phyloP scores from a whole-genome alignment of 371 early-diverging fungal species.

The Phascolomyces articulosus region DNA sequence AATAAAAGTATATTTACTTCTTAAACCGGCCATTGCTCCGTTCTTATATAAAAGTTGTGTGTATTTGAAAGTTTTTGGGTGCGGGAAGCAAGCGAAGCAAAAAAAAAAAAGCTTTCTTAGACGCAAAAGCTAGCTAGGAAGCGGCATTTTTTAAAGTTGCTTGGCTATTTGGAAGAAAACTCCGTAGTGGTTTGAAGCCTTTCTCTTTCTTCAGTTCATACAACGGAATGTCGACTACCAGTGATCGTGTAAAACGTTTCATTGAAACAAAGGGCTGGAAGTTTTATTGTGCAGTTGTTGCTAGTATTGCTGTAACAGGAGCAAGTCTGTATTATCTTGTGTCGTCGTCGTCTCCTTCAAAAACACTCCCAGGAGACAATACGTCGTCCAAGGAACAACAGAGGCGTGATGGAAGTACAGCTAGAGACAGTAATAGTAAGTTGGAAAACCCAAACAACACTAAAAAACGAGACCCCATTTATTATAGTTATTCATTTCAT shows the following conservation, averaged over 20 bases:
- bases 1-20: not conserved
- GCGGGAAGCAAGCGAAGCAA: no score
- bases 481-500: not conserved
- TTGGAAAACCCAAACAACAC: no score
- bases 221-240: not conserved
- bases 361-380: conserved; percentile 17
- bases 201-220: not conserved
- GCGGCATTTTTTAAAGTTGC: not conserved
- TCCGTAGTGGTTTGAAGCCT: not conserved
- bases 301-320: conserved; percentile 65
- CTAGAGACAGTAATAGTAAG: not conserved
- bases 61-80: no score
- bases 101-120: not conserved
- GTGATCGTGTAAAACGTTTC: conserved; percentile 57
- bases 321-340: conserved; percentile 67
- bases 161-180: not conserved
- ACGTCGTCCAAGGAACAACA: conserved; percentile 9
- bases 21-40: conserved; percentile 1
- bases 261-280: conserved; percentile 79
- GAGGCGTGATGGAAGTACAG: not conserved
- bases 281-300: conserved; percentile 73
- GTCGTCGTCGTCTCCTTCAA: conserved; percentile 32
- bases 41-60: no score
- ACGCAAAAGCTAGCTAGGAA: no score
- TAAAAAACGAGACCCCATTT: no score